Conservation (phyloP, 257 asterid genomes). For the Jacaranda mimosifolia region DNA sequence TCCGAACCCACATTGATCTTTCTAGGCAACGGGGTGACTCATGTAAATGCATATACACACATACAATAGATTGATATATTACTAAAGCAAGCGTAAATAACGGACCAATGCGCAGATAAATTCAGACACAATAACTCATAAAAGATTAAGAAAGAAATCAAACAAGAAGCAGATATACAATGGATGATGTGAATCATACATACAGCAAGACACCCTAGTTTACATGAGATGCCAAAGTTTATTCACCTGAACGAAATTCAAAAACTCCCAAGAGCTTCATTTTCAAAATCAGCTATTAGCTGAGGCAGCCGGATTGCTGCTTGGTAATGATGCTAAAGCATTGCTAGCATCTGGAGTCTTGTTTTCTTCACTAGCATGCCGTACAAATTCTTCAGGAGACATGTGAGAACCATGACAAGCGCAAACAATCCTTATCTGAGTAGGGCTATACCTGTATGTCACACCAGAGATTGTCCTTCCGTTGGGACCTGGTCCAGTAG, state of each 20-base stretch:
- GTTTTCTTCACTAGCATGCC: conserved; percentile 78
- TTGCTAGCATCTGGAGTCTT: conserved; percentile 48
- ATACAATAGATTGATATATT: too few relatives aligned
- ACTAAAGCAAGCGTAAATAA: too few relatives aligned
- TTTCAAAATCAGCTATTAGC: conserved; percentile 67
- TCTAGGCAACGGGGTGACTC: too few relatives aligned
- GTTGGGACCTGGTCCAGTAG: conserved; percentile 79
- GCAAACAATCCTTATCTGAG: conserved; percentile 87
- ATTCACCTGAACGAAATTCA: conserved; percentile 23
- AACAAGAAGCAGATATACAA: conserved; percentile 21
- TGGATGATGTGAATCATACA: conserved; percentile 9
- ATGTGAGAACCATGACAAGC: conserved; percentile 88
- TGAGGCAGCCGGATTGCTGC: conserved; percentile 77
- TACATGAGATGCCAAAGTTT: conserved; percentile 19
- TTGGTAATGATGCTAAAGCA: conserved; percentile 61
- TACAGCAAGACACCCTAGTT: conserved; percentile 21
- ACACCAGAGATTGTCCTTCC: conserved; percentile 95
- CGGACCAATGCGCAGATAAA: too few relatives aligned
- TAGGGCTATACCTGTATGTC: conserved; percentile 82
- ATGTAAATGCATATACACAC: too few relatives aligned
- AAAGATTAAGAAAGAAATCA: not conserved
- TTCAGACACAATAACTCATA: not conserved
- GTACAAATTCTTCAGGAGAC: conserved; percentile 89
- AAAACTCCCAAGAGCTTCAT: conserved; percentile 8
- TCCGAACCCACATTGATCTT: too few relatives aligned